A percentile compares a stretch with the other conserved stretches of the same genome.
Conservation (phyloP, 306 rosid species). For the Prunus mira region DNA sequence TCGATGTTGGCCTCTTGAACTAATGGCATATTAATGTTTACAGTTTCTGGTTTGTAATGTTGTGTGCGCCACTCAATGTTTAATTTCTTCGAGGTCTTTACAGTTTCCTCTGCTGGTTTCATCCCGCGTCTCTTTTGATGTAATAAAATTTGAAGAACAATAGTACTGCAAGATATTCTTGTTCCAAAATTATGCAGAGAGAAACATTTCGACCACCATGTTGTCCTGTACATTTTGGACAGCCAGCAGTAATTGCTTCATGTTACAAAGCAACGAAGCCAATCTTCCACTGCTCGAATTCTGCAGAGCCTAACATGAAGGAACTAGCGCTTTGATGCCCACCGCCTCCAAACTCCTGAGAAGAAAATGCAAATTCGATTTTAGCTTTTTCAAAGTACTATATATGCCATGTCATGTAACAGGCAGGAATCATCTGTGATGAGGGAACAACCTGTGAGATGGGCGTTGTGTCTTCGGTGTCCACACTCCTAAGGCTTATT, state of each 20-base stretch:
- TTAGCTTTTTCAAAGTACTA: not conserved
- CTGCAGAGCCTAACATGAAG: slow-evolving; percentile 55
- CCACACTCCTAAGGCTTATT: slow-evolving; percentile 74
- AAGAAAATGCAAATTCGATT: not conserved
- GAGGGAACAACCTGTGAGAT: slow-evolving; percentile 58
- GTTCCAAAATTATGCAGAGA: not conserved
- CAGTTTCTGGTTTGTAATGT: too few relatives aligned
- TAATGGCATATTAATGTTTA: not conserved
- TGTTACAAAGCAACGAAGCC: slow-evolving; percentile 8
- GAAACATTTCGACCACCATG: not conserved
- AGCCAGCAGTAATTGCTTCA: not conserved
- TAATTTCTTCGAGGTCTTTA: too few relatives aligned
- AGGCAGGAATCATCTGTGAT: not conserved
- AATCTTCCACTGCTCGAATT: slow-evolving; percentile 69
- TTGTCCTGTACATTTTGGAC: not conserved
- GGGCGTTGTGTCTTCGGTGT: slow-evolving; percentile 63
- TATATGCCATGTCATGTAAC: not conserved
- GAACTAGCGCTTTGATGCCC: slow-evolving; percentile 85
- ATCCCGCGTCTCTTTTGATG: not conserved
- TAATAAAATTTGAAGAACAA: not conserved
- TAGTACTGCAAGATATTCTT: not conserved
- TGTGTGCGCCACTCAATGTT: too few relatives aligned
- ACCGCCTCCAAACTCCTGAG: slow-evolving; percentile 81
- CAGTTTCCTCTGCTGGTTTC: too few relatives aligned
- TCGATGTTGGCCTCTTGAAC: not conserved